Percentiles rank a stretch among this genome's conserved stretches.
Evolutionary conservation across 345 rosid genomes (phyloP).

Genomic region (Eucalyptus pauciflora): DNA sequence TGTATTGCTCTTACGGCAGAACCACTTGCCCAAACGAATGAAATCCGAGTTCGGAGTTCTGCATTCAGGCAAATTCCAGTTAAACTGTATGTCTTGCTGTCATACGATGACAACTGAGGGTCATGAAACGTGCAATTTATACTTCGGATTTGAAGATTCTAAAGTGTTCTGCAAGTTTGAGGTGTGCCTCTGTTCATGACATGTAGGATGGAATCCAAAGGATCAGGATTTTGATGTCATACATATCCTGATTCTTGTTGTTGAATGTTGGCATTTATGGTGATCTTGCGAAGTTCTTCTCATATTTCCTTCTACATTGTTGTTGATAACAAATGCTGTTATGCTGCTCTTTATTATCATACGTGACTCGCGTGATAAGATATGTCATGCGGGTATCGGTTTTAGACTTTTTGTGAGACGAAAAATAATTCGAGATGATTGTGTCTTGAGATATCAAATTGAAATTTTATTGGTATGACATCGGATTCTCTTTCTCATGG

Average conservation of each 20-base stretch:
- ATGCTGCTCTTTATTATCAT: neutral
- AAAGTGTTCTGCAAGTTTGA: neutral
- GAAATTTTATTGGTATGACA: neutral
- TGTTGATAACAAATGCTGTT: neutral
- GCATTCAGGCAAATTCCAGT: neutral
- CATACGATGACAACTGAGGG: neutral
- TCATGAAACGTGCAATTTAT: neutral
- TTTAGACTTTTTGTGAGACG: neutral
- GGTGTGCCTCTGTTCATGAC: neutral
- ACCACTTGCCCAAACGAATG: neutral
- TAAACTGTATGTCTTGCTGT: neutral
- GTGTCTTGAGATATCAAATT: rapidly evolving
- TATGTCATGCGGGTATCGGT: rapidly evolving
- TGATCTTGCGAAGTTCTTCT: neutral
- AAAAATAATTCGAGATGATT: neutral
- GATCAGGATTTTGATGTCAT: neutral
- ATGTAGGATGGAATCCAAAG: neutral
- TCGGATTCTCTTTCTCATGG: rapidly evolving
- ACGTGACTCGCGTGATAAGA: neutral
- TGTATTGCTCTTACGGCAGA: neutral
- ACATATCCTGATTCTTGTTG: neutral
- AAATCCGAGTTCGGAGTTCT: neutral
- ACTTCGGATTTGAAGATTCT: neutral
- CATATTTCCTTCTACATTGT: neutral
- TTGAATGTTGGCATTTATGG: neutral